Percentiles rank a stretch among this genome's conserved stretches.
These are phyloP conservation scores for Neonectria magnoliae DNA, from an alignment of 2,329 filamentous ascomycete species.

Conservation along the genomic window DNA sequence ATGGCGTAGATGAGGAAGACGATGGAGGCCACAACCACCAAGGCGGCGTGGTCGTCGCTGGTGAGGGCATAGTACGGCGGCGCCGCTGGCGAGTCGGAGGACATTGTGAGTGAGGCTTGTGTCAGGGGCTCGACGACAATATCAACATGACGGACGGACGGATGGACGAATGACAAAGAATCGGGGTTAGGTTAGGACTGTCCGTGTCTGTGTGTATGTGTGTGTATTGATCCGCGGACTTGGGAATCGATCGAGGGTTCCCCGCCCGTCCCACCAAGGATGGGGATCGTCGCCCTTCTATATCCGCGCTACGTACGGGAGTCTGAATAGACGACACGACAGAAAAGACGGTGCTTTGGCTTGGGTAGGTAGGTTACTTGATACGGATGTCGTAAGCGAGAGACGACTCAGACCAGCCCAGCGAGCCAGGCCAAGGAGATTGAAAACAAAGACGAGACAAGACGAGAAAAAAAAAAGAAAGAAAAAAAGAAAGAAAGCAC, in stretches of 20 bases:
- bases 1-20: slow-evolving; percentile 37
- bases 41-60: slow-evolving; percentile 33
- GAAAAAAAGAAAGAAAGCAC: too few relatives aligned
- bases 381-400: background rate
- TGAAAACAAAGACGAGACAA: too few relatives aligned
- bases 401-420: too few relatives aligned
- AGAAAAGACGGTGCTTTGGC: too few relatives aligned
- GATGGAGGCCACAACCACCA: slow-evolving; percentile 35
- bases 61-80: slow-evolving; percentile 37
- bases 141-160: background rate
- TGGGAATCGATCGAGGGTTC: slow-evolving; percentile 10
- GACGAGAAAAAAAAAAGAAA: background rate
- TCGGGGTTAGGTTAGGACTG: background rate
- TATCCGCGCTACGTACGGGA: background rate
- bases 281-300: background rate
- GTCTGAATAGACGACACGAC: too few relatives aligned
- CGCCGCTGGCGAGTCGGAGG: slow-evolving; percentile 16
- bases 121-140: slow-evolving; percentile 1
- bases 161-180: background rate
- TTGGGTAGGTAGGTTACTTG: background rate
- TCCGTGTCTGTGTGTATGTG: background rate
- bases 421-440: too few relatives aligned
- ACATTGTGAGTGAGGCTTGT: slow-evolving; percentile 19
- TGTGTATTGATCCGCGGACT: background rate
- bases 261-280: background rate